A percentile compares a stretch with the other conserved stretches of the same genome.
phyloP scores from a whole-genome alignment of 1,139 yeast genomes.

The Kodamaea ohmeri region DNA sequence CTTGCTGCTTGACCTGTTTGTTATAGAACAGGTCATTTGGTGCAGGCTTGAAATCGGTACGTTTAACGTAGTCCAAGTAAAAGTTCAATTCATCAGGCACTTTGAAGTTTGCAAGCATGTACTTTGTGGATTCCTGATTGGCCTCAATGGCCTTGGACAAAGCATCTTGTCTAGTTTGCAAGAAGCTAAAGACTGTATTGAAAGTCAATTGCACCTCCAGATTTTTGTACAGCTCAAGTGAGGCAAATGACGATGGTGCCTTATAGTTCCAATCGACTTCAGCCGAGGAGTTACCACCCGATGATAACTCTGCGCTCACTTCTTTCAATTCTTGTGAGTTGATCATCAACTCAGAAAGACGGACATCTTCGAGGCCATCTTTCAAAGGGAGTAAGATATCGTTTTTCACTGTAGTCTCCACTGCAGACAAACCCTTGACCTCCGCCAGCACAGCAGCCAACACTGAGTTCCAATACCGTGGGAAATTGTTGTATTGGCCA shows the following conservation, averaged over 20 bases:
- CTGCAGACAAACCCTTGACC: slow-evolving; percentile 48
- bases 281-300: slow-evolving; percentile 20
- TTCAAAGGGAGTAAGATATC: slow-evolving; percentile 58
- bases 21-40: slow-evolving; percentile 14
- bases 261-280: slow-evolving; percentile 66
- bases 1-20: slow-evolving; percentile 15
- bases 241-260: slow-evolving; percentile 76
- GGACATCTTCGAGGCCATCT: slow-evolving; percentile 51
- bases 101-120: slow-evolving; percentile 49
- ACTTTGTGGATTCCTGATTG: slow-evolving; percentile 66
- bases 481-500: slow-evolving; percentile 53
- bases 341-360: slow-evolving; percentile 42
- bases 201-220: slow-evolving; percentile 65
- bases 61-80: slow-evolving; percentile 36
- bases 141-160: slow-evolving; percentile 44
- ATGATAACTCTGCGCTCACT: slow-evolving; percentile 24
- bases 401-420: slow-evolving; percentile 50
- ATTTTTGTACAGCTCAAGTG: slow-evolving; percentile 72
- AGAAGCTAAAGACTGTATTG: slow-evolving; percentile 65
- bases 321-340: slow-evolving; percentile 44
- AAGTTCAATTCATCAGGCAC: slow-evolving; percentile 38
- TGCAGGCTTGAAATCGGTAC: slow-evolving; percentile 23
- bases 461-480: slow-evolving; percentile 58
- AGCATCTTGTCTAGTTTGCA: slow-evolving; percentile 57
- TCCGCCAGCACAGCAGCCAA: slow-evolving; percentile 53